These are phyloP conservation scores for Citrus maxima DNA, from an alignment of 345 rosid genomes.

Conservation along the genomic window DNA sequence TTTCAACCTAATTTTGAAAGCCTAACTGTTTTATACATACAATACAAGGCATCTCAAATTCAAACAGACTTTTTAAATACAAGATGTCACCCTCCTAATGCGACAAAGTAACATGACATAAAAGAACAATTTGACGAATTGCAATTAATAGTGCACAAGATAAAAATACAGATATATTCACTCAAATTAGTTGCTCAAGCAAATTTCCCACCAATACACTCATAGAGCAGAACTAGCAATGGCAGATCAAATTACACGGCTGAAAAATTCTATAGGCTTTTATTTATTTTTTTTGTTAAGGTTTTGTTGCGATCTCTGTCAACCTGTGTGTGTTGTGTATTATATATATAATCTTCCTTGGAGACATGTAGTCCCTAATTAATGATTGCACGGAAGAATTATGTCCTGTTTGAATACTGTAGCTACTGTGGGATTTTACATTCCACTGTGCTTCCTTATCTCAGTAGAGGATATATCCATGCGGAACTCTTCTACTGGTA, in stretches of 20 bases:
- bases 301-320: neutral
- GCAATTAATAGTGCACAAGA: neutral
- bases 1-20: neutral
- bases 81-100: neutral
- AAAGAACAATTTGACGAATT: neutral
- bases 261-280: too few relatives aligned
- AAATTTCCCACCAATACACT: neutral
- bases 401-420: neutral
- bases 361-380: neutral
- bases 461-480: slow-evolving; percentile 83
- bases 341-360: neutral
- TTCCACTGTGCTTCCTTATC: slow-evolving; percentile 41
- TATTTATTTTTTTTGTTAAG: too few relatives aligned
- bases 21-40: neutral
- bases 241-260: neutral
- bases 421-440: neutral
- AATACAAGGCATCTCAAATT: neutral
- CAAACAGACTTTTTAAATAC: neutral
- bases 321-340: neutral
- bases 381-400: neutral
- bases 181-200: neutral
- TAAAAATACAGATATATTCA: too few relatives aligned
- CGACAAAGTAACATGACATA: neutral
- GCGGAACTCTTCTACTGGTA: slow-evolving; percentile 65
- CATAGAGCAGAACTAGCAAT: neutral